Evolutionary conservation across 2,329 filamentous ascomycete genomes (phyloP), one percentile per base, ranked within the genome.

Genomic region (Fusarium kyushuense): DNA sequence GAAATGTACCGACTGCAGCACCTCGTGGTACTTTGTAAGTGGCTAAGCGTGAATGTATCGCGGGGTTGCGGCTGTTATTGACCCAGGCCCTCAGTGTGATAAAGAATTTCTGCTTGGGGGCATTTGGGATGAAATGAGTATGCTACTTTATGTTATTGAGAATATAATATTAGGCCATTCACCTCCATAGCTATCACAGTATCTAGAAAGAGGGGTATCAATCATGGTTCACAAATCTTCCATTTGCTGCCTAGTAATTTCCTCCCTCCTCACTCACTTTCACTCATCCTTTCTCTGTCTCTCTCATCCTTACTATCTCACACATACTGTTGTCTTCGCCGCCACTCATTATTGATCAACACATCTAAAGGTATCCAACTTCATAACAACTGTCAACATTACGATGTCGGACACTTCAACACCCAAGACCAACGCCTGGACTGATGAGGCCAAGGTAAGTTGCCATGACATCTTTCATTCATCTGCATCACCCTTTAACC

Each of bases 381-480:
- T n/a, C n/a, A n/a, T n/a, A n/a, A n/a, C n/a, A n/a, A n/a, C 33
- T 25, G 52, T 36, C 48, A 47, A 16, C n/a, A 36, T 42, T 47
- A 56, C 30, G 12, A 79, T 78, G 73, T 71, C 71, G 29, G 73
- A 65, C 3, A 63, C 47, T 10, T 40, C 33, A n/a, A 38, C 58
- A n/a, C 42, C 62, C 32, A 71, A 69, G 33, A 36, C 60, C 13
- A 77, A 79, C 40, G 69, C 75, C 1, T 81, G 79, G 79, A 81
- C 78, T 2, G 79, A 80, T 1, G 74, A 78, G 5, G 78, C 77
- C 27, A 79, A 79, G 61, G 79, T 76, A 73, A 61, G 79, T 76
- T 72, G 59, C 59, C 42, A 23, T 14, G 14, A 12, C 13, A 14
- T 14, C 17, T 13, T 14, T 12, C 10, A 1, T 42, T 48, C 14